These are phyloP conservation scores for Trametes gibbosa DNA, from an alignment of 768 basidiomycete genomes.

Conservation along the genomic window DNA sequence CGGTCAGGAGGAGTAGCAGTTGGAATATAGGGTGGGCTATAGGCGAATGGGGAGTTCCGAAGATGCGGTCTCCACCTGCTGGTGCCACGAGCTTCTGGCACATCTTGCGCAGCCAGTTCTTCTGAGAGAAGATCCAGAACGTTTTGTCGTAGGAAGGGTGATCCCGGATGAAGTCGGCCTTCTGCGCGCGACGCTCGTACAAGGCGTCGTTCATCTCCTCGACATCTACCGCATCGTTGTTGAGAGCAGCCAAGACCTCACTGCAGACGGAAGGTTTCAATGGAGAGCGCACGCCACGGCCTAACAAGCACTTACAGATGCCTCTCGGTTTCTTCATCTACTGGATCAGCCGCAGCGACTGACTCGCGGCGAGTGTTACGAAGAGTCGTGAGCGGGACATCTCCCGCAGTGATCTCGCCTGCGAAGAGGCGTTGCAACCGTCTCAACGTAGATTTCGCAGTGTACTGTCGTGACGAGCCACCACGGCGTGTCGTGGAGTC, in stretches of 20 bases:
- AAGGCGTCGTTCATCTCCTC: slow-evolving; percentile 61
- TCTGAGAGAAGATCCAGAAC: slow-evolving; percentile 87
- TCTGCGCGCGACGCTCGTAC: slow-evolving; percentile 70
- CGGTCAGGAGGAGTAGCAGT: slow-evolving; percentile 65
- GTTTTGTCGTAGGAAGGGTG: slow-evolving; percentile 90
- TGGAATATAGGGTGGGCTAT: slow-evolving; percentile 72
- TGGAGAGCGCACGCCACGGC: neutral
- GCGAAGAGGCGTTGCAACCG: slow-evolving; percentile 65
- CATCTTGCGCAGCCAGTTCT: slow-evolving; percentile 62
- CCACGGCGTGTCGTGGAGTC: slow-evolving; percentile 6
- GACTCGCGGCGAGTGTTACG: slow-evolving; percentile 36
- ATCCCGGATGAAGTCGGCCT: slow-evolving; percentile 82
- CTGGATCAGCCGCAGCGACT: slow-evolving; percentile 25
- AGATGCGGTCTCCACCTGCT: slow-evolving; percentile 82
- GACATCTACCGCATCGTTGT: slow-evolving; percentile 45
- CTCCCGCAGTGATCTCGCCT: slow-evolving; percentile 46
- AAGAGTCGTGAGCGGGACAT: slow-evolving; percentile 61
- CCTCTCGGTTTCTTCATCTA: slow-evolving; percentile 65
- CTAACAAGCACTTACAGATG: slow-evolving; percentile 54
- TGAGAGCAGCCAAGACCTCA: slow-evolving; percentile 65
- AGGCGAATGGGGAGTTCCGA: slow-evolving; percentile 68
- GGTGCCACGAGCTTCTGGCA: slow-evolving; percentile 86
- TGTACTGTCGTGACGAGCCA: slow-evolving; percentile 45
- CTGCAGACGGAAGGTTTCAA: slow-evolving; percentile 34
- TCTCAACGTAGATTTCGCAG: slow-evolving; percentile 51